Conservation (phyloP, 371 early-diverging fungal species). For the Mucor circinelloides region DNA sequence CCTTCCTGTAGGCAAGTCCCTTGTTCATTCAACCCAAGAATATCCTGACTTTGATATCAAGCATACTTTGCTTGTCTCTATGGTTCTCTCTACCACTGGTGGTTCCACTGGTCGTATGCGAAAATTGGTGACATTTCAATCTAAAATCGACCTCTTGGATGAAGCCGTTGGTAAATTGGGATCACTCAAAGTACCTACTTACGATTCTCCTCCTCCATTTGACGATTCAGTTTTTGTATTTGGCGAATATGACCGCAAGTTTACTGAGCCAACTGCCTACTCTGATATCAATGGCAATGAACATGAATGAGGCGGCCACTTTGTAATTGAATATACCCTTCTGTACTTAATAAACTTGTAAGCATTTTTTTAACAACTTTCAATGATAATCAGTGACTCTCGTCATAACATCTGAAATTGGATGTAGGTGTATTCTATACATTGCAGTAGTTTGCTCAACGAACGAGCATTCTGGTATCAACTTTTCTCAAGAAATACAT, state of each 20-base stretch:
- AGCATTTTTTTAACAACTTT: too few species aligned
- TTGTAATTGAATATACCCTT: neutral
- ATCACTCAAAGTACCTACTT: constrained; percentile 13
- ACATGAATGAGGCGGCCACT: neutral
- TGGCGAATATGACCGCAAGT: constrained; percentile 21
- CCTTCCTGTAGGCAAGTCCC: neutral
- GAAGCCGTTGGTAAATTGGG: constrained; percentile 9
- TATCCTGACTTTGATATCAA: constrained; percentile 15
- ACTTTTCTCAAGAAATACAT: too few species aligned
- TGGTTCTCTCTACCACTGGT: constrained; percentile 9
- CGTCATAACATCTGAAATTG: too few species aligned
- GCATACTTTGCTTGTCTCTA: constrained; percentile 13
- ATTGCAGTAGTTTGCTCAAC: too few species aligned
- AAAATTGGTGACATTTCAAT: constrained; percentile 16
- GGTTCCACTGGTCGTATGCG: neutral
- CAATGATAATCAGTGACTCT: too few species aligned
- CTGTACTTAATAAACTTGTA: neutral
- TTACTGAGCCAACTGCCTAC: constrained; percentile 14
- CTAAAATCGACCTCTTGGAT: constrained; percentile 17
- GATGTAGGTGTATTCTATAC: too few species aligned
- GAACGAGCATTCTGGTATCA: too few species aligned
- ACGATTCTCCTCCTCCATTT: constrained; percentile 24
- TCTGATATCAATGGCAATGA: constrained; percentile 1
- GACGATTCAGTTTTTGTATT: constrained; percentile 9
- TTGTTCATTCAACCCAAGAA: constrained; percentile 18